Conservation (phyloP, 305 asterid genomes). For the Rubia tinctorum region DNA sequence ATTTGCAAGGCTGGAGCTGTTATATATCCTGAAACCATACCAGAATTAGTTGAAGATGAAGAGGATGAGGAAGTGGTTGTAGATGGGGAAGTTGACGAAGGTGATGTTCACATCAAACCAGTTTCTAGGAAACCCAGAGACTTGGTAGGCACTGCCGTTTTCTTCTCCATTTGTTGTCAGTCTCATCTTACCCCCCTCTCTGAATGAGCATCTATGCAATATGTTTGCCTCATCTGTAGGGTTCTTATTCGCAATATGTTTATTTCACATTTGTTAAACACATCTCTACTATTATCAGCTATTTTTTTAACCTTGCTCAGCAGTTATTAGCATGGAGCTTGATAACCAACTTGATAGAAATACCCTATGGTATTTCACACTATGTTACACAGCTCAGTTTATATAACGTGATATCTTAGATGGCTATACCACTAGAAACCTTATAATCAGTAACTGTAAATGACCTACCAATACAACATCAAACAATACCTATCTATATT, state of each 20-base stretch:
- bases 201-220: conserved; percentile 4
- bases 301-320: not conserved
- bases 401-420: not conserved
- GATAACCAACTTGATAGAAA: not conserved
- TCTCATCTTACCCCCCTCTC: not conserved
- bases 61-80: conserved; percentile 94
- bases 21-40: conserved; percentile 47
- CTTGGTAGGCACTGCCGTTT: conserved; percentile 46
- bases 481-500: not conserved
- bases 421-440: not conserved
- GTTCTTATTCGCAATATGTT: not conserved
- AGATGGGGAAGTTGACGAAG: conserved; percentile 99
- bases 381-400: not conserved
- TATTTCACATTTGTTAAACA: not conserved
- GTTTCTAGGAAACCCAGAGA: conserved; percentile 51
- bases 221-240: not conserved
- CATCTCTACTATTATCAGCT: too few relatives aligned
- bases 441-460: not conserved
- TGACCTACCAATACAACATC: not conserved
- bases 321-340: not conserved
- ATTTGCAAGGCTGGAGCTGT: conserved; percentile 62
- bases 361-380: not conserved
- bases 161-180: not conserved
- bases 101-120: conserved; percentile 93
- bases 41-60: conserved; percentile 72